These are phyloP conservation scores for Penicillium nordicum DNA, from an alignment of 2,329 filamentous ascomycete species.

Conservation along the genomic window DNA sequence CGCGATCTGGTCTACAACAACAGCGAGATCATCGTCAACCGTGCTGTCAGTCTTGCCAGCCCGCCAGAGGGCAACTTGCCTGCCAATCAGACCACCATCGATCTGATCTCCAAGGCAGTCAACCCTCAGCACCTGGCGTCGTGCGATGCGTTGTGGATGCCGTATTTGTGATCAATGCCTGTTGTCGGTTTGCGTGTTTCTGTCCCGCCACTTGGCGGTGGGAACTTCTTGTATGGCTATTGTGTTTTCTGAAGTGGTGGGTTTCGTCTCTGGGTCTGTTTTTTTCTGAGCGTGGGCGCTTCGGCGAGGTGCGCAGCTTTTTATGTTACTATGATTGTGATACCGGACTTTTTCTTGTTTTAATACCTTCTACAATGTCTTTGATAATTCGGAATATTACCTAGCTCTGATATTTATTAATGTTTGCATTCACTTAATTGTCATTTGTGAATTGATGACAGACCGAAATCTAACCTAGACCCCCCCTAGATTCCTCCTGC, in stretches of 20 bases:
- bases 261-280: conserved; percentile 14
- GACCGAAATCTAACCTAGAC: too few species aligned
- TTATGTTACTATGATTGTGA: conserved; percentile 17
- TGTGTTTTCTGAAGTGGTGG: conserved; percentile 10
- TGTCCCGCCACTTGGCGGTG: conserved; percentile 10
- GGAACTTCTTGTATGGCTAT: conserved; percentile 10
- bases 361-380: conserved; percentile 14
- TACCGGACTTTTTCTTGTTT: conserved; percentile 19
- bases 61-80: conserved; percentile 73
- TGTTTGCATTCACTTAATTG: conserved; percentile 9
- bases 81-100: conserved; percentile 95
- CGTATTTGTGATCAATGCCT: conserved; percentile 63
- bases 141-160: conserved; percentile 96
- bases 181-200: conserved; percentile 11
- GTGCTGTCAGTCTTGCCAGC: conserved; percentile 79
- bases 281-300: conserved; percentile 27
- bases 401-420: conserved; percentile 9
- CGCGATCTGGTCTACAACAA: conserved; percentile 80
- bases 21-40: conserved; percentile 86
- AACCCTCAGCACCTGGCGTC: conserved; percentile 85
- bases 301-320: conserved; percentile 13
- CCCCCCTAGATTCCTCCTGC: too few species aligned
- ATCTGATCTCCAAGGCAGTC: conserved; percentile 86
- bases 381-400: conserved; percentile 9
- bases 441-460: too few species aligned